A percentile compares a stretch with the other conserved stretches of the same genome.
phyloP scores from a whole-genome alignment of 2,329 filamentous ascomycete genomes.

The Colletotrichum navitas region DNA sequence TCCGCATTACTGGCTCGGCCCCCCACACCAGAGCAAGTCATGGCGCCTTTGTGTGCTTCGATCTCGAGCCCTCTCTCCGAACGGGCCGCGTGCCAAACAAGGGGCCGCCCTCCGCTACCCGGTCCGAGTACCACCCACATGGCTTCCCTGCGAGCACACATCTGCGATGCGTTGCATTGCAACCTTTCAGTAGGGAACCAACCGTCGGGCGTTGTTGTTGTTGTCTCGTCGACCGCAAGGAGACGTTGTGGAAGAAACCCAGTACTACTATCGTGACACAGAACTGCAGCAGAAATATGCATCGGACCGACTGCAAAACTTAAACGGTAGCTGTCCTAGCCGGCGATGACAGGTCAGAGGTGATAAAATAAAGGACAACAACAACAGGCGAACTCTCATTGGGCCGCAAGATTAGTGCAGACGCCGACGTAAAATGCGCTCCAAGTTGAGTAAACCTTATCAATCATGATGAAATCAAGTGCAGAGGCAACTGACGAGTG shows the following conservation, averaged over 20 bases:
- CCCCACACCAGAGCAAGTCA: constrained; percentile 21
- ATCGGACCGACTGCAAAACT: not conserved
- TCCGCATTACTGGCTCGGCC: constrained; percentile 24
- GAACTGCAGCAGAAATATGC: constrained; percentile 9
- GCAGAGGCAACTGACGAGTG: constrained; percentile 16
- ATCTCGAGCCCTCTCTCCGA: constrained; percentile 7
- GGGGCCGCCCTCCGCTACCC: constrained; percentile 29
- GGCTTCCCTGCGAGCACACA: constrained; percentile 33
- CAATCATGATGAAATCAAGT: not conserved
- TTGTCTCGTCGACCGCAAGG: constrained; percentile 28
- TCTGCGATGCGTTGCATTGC: constrained; percentile 7
- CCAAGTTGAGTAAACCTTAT: constrained; percentile 29
- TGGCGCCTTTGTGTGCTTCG: constrained; percentile 19
- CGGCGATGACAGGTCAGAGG: not conserved
- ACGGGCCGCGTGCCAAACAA: constrained; percentile 12
- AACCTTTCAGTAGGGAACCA: constrained; percentile 7
- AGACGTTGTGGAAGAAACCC: constrained; percentile 1
- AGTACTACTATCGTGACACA: constrained; percentile 6
- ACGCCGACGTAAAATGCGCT: not conserved
- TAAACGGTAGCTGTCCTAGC: not conserved
- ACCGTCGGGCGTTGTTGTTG: constrained; percentile 8
- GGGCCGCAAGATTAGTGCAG: not conserved
- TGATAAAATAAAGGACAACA: not conserved
- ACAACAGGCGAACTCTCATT: constrained; percentile 16
- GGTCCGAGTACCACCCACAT: constrained; percentile 30